phyloP scores from a whole-genome alignment of 2,329 filamentous ascomycete genomes.

The Aspergillus vadensis region DNA sequence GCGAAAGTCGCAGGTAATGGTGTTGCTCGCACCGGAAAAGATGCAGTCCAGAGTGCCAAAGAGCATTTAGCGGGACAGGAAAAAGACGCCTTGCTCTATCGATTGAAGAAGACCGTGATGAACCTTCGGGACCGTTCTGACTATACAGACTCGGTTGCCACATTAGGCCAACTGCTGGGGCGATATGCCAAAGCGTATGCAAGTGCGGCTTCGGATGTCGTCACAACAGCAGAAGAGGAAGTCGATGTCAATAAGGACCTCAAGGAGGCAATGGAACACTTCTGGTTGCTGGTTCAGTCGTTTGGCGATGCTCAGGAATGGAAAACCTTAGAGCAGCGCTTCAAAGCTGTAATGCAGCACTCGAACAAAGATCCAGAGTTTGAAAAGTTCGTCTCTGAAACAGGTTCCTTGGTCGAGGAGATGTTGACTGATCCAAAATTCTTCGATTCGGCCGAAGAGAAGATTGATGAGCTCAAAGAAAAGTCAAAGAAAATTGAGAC shows the following conservation, averaged over 20 bases:
- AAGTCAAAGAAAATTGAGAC: constrained; percentile 61
- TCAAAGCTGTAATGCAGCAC: constrained; percentile 72
- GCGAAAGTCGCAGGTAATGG: constrained; percentile 43
- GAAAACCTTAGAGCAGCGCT: constrained; percentile 69
- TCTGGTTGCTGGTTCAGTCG: constrained; percentile 77
- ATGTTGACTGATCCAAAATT: constrained; percentile 85
- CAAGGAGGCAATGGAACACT: constrained; percentile 73
- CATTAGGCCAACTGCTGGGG: constrained; percentile 71
- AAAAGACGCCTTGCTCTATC: constrained; percentile 69
- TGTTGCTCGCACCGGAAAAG: constrained; percentile 46
- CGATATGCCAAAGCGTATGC: constrained; percentile 79
- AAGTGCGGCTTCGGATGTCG: constrained; percentile 67
- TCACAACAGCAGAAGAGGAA: constrained; percentile 68
- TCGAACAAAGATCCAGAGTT: constrained; percentile 78
- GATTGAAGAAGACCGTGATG: constrained; percentile 73
- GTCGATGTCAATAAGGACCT: constrained; percentile 72
- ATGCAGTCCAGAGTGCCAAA: constrained; percentile 69
- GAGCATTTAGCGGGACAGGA: constrained; percentile 74
- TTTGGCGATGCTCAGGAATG: constrained; percentile 76
- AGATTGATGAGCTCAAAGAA: constrained; percentile 60
- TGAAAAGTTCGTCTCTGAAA: constrained; percentile 71
- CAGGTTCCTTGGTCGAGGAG: constrained; percentile 73
- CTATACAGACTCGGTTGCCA: constrained; percentile 84
- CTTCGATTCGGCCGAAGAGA: constrained; percentile 72
- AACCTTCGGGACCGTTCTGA: constrained; percentile 75